Evolutionary conservation across 2,329 filamentous ascomycete species (phyloP), one percentile per base, ranked within the genome.

Genomic region (Amphichorda felina): DNA sequence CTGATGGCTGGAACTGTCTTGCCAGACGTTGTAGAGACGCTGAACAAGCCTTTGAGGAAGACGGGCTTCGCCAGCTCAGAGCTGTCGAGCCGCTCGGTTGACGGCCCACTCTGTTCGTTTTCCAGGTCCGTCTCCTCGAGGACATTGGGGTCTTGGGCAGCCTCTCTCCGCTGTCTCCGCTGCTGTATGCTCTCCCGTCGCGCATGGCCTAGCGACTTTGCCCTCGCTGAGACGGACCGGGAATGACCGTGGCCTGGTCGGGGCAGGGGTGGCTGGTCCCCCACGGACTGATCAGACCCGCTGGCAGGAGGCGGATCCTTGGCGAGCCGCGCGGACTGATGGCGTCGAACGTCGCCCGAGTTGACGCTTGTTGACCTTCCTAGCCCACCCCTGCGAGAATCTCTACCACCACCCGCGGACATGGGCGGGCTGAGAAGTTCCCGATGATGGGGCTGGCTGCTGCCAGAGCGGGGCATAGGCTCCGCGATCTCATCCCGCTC

Each of bases 21-120:
- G 51, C 80, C 91, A 39, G 87, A 95, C 6, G 91, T 98, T 0
- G 91, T 98, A 4, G 86, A 93, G 36, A 96, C 91, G 49, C 89
- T 96, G 62, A 98, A 96, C 14, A 98, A 69, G 4, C 91, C 91
- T 59, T 96, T 98, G 38, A 98, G 72, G 55, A 82, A 96, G 3
- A 96, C 91, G 0, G 91, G 91, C 55, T 94, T 95, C 36, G 89
- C 79, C 41, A 89, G 74, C 45, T 93, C 86, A 5, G 82, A 78
- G 45, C 74, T 77, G 41, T 75, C 70, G 8, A 79, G 56, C 17
- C 72, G 62, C 28, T 80, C 75, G 2, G 69, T 74, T 8, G 75
- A 79, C 19, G 68, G 57, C 4, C 72, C 72, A 39, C 72, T 78
- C 24, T 66, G 65, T 39, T 76, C 71, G 18, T 85, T 61, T 38